Conservation (phyloP, 1,139 yeast genomes). For the Arxiozyma bovina region DNA sequence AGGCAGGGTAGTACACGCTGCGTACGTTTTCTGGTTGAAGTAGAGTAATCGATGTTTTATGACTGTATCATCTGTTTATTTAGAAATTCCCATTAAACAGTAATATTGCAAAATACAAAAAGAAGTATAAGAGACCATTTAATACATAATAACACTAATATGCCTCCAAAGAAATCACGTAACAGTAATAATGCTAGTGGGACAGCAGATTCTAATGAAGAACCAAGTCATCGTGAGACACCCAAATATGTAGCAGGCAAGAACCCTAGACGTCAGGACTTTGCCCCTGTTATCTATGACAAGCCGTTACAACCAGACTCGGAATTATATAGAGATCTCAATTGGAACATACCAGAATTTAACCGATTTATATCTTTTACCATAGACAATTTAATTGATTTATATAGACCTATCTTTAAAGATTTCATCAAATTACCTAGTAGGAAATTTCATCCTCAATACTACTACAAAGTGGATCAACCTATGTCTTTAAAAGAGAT, state of each 20-base stretch:
- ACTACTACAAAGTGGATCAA: conserved; percentile 53
- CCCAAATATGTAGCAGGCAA: conserved; percentile 27
- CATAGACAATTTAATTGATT: conserved; percentile 28
- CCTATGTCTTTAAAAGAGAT: conserved; percentile 68
- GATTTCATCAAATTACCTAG: conserved; percentile 65
- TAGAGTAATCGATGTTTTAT: too few species aligned
- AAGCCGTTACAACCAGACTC: conserved; percentile 26
- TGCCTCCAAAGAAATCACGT: conserved; percentile 8
- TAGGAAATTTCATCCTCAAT: conserved; percentile 72
- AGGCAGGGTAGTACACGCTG: too few species aligned
- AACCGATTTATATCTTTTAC: conserved; percentile 28
- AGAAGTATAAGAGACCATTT: background rate
- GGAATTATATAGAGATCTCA: conserved; percentile 23
- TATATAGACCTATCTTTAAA: conserved; percentile 35
- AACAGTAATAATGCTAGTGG: conserved; percentile 17
- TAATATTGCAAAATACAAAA: background rate
- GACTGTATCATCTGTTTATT: too few species aligned
- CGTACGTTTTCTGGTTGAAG: too few species aligned
- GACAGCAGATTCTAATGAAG: conserved; percentile 16
- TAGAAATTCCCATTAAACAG: too few species aligned
- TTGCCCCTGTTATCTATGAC: conserved; percentile 20
- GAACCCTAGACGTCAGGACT: conserved; percentile 23
- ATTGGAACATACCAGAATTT: conserved; percentile 29
- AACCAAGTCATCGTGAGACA: conserved; percentile 9
- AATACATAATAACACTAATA: background rate